These are phyloP conservation scores for Yarrowia phangngaensis DNA, from an alignment of 805 yeast species.

Conservation along the genomic window DNA sequence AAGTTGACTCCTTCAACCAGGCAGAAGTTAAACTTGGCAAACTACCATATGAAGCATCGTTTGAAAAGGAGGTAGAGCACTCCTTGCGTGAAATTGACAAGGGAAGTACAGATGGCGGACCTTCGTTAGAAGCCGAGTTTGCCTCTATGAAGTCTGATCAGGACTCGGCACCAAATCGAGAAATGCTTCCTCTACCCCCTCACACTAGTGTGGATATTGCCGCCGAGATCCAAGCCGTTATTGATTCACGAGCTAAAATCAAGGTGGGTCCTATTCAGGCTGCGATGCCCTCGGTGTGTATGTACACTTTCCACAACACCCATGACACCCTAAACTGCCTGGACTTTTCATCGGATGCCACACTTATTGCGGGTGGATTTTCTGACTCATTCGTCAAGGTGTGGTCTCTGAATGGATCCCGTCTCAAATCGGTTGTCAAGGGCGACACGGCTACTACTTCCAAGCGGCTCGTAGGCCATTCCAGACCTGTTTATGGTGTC, in stretches of 20 bases:
- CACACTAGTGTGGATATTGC: conserved; percentile 76
- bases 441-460: conserved; percentile 35
- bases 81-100: conserved; percentile 72
- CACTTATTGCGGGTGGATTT: conserved; percentile 89
- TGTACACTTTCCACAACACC: conserved; percentile 97
- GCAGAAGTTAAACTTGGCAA: conserved; percentile 77
- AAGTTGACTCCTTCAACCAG: conserved; percentile 59
- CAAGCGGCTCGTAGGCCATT: conserved; percentile 76
- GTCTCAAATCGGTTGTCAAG: conserved; percentile 47
- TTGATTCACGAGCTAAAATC: conserved; percentile 75
- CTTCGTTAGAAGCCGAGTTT: conserved; percentile 61
- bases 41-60: conserved; percentile 82
- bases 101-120: conserved; percentile 34
- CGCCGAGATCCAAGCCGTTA: conserved; percentile 70
- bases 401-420: conserved; percentile 92
- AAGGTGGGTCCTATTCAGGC: conserved; percentile 59
- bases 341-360: conserved; percentile 82
- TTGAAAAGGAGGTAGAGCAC: conserved; percentile 75
- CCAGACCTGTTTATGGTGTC: conserved; percentile 89
- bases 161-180: conserved; percentile 63
- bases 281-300: conserved; percentile 89
- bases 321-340: conserved; percentile 82
- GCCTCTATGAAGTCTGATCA: conserved; percentile 49
- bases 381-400: conserved; percentile 85
- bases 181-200: conserved; percentile 77